Conservation (phyloP, 2,329 filamentous ascomycete species). For the Trichoderma sp. region DNA sequence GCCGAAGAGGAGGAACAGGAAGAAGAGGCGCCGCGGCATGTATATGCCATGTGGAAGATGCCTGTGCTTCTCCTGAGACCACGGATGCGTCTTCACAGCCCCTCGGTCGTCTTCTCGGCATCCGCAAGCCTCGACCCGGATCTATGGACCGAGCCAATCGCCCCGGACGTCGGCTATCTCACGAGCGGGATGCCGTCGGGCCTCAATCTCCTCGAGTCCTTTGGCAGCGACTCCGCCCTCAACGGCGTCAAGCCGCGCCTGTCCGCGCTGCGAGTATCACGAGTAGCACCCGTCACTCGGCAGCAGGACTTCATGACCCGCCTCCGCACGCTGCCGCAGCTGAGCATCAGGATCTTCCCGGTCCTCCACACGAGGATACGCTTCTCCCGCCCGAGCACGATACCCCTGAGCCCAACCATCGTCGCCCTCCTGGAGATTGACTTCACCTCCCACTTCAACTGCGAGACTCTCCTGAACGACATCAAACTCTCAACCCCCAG, state of each 20-base stretch:
- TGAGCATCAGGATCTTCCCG: constrained; percentile 67
- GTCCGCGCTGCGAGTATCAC: constrained; percentile 74
- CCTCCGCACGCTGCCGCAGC: constrained; percentile 65
- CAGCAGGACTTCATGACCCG: constrained; percentile 64
- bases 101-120: constrained; percentile 67
- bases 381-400: constrained; percentile 66
- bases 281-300: constrained; percentile 70
- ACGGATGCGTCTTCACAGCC: constrained; percentile 67
- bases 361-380: constrained; percentile 73
- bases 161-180: constrained; percentile 63
- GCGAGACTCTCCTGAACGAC: constrained; percentile 63
- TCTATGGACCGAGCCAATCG: constrained; percentile 35
- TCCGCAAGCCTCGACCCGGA: constrained; percentile 63
- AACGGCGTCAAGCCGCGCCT: constrained; percentile 66
- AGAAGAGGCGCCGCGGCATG: constrained; percentile 41
- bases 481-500: constrained; percentile 62
- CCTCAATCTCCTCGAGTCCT: constrained; percentile 77
- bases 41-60: constrained; percentile 64
- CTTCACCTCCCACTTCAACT: constrained; percentile 71
- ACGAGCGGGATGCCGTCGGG: constrained; percentile 70
- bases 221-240: constrained; percentile 67
- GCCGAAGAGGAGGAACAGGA: constrained; percentile 33
- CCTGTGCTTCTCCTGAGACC: constrained; percentile 62
- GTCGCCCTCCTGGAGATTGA: constrained; percentile 75
- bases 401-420: constrained; percentile 62